Conservation (phyloP, 2,329 filamentous ascomycete genomes). For the Ascochyta clinopodiicola region DNA sequence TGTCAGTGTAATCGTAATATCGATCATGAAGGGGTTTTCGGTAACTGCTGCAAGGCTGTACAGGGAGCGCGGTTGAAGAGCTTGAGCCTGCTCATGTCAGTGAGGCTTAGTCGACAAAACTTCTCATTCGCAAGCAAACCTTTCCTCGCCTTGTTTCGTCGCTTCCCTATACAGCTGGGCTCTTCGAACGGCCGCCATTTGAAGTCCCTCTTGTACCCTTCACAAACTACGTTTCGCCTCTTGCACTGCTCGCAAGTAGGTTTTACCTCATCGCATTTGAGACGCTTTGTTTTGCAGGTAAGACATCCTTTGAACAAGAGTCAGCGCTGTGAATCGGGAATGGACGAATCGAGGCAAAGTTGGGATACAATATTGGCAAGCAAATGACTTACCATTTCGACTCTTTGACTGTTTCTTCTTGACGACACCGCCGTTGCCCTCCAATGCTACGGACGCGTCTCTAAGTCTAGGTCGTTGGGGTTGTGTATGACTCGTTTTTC, state of each 20-base stretch:
- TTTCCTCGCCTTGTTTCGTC: conserved; percentile 54
- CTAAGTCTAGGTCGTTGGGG: conserved; percentile 31
- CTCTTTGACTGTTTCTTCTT: conserved; percentile 78
- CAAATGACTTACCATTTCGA: conserved; percentile 68
- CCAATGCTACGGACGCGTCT: conserved; percentile 30
- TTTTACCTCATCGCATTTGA: conserved; percentile 78
- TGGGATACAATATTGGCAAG: not conserved
- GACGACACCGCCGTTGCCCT: conserved; percentile 50
- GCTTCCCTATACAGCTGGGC: conserved; percentile 59
- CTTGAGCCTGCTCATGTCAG: conserved; percentile 23
- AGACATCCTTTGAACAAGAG: conserved; percentile 63
- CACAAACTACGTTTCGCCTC: conserved; percentile 69
- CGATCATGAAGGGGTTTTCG: conserved; percentile 4
- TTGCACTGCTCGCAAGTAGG: conserved; percentile 71
- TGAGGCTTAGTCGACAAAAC: not conserved
- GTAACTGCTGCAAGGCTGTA: conserved; percentile 8
- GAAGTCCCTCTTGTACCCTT: conserved; percentile 77
- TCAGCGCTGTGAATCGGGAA: conserved; percentile 12
- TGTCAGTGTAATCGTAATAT: conserved; percentile 15
- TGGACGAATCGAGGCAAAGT: not conserved
- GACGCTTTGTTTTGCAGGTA: conserved; percentile 74
- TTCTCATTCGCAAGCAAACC: conserved; percentile 36
- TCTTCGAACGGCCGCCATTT: conserved; percentile 77
- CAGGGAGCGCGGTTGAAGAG: conserved; percentile 9
- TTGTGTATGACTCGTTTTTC: not conserved